Conservation (phyloP, 345 rosid genomes). For the Kernera saxatilis region DNA sequence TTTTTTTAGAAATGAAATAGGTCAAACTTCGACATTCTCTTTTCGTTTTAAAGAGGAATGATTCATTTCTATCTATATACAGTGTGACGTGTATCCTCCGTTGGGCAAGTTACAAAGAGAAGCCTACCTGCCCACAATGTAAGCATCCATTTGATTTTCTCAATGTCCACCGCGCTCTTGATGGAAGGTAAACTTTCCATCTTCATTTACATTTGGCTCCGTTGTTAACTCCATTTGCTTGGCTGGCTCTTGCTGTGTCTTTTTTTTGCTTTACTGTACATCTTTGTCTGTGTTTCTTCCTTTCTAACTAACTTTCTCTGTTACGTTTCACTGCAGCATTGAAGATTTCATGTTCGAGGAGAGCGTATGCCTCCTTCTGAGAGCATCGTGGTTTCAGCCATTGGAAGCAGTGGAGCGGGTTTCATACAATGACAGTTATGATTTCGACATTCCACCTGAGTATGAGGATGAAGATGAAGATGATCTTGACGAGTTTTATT, state of each 20-base stretch:
- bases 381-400: constrained; percentile 82
- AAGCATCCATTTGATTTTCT: constrained; percentile 85
- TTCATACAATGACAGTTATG: constrained; percentile 31
- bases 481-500: constrained; percentile 64
- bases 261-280: not conserved
- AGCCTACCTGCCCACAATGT: constrained; percentile 86
- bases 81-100: constrained; percentile 88
- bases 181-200: constrained; percentile 55
- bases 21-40: not conserved
- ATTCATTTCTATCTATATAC: constrained; percentile 25
- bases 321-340: constrained; percentile 38
- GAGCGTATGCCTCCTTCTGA: constrained; percentile 82
- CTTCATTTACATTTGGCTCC: not conserved
- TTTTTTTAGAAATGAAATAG: not conserved
- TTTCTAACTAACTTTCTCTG: not conserved
- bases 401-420: constrained; percentile 46
- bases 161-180: constrained; percentile 73
- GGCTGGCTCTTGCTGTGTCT: not conserved
- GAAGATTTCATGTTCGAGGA: constrained; percentile 93
- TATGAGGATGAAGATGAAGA: constrained; percentile 48
- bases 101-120: constrained; percentile 74
- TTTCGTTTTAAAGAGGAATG: constrained; percentile 5
- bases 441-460: constrained; percentile 37
- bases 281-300: not conserved
- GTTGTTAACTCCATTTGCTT: not conserved